phyloP scores from a whole-genome alignment of 352 stramenopile genomes.

The Phytophthora fragariae region DNA sequence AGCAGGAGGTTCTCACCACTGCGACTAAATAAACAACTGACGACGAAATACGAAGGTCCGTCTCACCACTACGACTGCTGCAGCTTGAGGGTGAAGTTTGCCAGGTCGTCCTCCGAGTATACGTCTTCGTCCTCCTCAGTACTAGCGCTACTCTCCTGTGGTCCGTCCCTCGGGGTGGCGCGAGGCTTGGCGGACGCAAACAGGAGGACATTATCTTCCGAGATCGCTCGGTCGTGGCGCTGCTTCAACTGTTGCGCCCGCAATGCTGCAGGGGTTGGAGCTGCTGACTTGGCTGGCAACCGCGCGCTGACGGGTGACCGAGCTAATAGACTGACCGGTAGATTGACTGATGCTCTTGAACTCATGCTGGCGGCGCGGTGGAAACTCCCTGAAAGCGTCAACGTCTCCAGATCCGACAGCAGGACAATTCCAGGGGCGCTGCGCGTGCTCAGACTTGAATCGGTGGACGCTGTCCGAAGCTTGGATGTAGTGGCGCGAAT shows the following conservation, averaged over 20 bases:
- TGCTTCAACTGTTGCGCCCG: conserved; percentile 32
- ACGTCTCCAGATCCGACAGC: conserved; percentile 67
- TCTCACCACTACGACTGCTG: conserved; percentile 11
- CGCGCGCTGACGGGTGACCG: conserved; percentile 22
- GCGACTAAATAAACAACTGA: conserved; percentile 41
- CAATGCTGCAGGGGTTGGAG: conserved; percentile 14
- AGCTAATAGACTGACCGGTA: conserved; percentile 20
- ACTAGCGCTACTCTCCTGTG: conserved; percentile 42
- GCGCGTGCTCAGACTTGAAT: conserved; percentile 44
- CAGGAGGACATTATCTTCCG: conserved; percentile 62
- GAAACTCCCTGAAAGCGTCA: conserved; percentile 71
- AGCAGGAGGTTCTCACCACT: conserved; percentile 1
- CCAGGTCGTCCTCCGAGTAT: conserved; percentile 71
- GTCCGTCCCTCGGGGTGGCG: conserved; percentile 20
- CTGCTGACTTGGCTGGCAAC: conserved; percentile 30
- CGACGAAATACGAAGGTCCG: conserved; percentile 22
- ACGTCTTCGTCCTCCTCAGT: conserved; percentile 54
- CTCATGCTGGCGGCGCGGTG: conserved; percentile 38
- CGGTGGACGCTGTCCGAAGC: conserved; percentile 51
- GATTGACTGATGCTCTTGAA: conserved; percentile 29
- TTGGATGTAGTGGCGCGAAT: conserved; percentile 45
- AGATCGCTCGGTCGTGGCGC: conserved; percentile 57
- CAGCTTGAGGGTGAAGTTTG: conserved; percentile 80
- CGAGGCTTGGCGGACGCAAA: conserved; percentile 21
- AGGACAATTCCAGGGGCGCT: conserved; percentile 64